Conservation (phyloP, 345 rosid species). For the Anacardium occidentale region DNA sequence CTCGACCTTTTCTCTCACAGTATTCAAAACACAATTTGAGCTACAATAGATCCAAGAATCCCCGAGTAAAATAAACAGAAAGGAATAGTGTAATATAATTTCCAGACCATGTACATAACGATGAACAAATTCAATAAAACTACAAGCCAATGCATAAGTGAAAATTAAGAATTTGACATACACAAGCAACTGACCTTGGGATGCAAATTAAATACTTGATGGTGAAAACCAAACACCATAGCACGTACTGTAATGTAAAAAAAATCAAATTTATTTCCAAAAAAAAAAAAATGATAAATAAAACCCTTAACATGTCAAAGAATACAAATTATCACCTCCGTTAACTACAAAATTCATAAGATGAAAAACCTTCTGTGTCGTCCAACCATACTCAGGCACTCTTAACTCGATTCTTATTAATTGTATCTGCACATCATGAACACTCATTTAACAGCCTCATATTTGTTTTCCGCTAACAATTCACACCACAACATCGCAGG, state of each 20-base stretch:
- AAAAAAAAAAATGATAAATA: background rate
- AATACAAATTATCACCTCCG: conserved; percentile 61
- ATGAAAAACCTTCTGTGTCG: conserved; percentile 96
- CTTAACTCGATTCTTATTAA: conserved; percentile 84
- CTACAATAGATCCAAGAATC: background rate
- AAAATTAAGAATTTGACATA: background rate
- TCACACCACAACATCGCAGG: background rate
- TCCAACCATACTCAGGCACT: conserved; percentile 99
- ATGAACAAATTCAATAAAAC: background rate
- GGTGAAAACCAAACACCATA: conserved; percentile 90
- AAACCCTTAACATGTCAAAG: background rate
- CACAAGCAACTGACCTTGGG: conserved; percentile 69
- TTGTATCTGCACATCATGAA: conserved; percentile 58
- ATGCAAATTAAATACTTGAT: conserved; percentile 63
- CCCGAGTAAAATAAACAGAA: background rate
- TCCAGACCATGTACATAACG: background rate
- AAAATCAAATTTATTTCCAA: background rate
- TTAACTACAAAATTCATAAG: conserved; percentile 96
- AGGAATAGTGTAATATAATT: background rate
- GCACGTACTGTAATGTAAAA: conserved; percentile 68
- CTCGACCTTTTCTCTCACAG: background rate
- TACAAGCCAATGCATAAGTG: background rate
- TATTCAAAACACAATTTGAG: background rate
- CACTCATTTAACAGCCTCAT: background rate
- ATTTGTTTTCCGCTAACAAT: conserved; percentile 1